phyloP scores from a whole-genome alignment of 352 stramenopile species.

The Phytophthora sansomeana region DNA sequence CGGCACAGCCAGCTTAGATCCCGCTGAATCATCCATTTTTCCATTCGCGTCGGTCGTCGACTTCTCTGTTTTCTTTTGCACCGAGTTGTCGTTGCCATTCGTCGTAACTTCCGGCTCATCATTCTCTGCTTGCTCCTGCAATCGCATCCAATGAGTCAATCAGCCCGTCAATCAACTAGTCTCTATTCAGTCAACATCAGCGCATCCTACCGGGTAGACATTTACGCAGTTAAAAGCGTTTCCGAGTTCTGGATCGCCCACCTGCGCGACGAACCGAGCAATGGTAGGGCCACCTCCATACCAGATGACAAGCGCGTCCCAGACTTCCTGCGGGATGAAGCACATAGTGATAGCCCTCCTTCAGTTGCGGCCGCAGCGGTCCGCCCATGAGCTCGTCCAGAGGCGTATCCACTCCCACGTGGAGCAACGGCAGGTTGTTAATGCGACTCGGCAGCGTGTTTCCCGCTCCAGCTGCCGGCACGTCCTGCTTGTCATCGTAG shows the following conservation, averaged over 20 bases:
- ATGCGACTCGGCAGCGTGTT: slow-evolving; percentile 58
- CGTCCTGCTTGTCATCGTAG: slow-evolving; percentile 50
- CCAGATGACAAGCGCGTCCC: slow-evolving; percentile 76
- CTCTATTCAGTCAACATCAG: not conserved
- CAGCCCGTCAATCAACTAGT: slow-evolving; percentile 3
- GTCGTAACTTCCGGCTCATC: slow-evolving; percentile 30
- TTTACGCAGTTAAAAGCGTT: slow-evolving; percentile 78
- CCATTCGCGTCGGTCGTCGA: slow-evolving; percentile 19
- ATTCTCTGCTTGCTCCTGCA: slow-evolving; percentile 51
- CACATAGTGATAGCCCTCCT: slow-evolving; percentile 82
- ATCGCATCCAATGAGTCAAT: slow-evolving; percentile 1
- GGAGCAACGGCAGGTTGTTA: slow-evolving; percentile 70
- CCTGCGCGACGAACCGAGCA: slow-evolving; percentile 76
- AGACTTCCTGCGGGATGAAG: slow-evolving; percentile 79
- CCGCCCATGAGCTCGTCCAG: slow-evolving; percentile 78
- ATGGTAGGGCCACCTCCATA: slow-evolving; percentile 75
- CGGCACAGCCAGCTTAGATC: slow-evolving; percentile 39
- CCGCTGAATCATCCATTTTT: slow-evolving; percentile 22
- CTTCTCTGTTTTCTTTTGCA: slow-evolving; percentile 25
- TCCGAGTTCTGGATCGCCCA: slow-evolving; percentile 59
- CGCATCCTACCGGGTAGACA: slow-evolving; percentile 65
- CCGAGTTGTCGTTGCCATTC: slow-evolving; percentile 5
- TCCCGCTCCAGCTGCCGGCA: not conserved
- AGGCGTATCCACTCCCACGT: slow-evolving; percentile 48
- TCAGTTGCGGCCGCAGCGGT: slow-evolving; percentile 66